Evolutionary conservation across 2,329 filamentous ascomycete species (phyloP), one percentile per base, ranked within the genome.

Genomic region (Neospermospora avenae): DNA sequence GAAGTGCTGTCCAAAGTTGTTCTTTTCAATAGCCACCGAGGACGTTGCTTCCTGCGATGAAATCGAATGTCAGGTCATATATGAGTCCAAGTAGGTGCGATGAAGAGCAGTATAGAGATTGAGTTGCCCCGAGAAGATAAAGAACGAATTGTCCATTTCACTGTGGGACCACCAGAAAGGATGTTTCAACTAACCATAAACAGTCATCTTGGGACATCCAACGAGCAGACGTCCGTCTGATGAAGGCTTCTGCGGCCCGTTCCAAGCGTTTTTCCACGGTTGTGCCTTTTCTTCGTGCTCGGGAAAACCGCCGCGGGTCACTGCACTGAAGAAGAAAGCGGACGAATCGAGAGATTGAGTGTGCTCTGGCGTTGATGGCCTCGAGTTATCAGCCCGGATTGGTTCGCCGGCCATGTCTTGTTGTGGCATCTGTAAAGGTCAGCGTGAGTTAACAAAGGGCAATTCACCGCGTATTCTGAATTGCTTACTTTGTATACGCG

Each of bases 161-260:
- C n/a, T n/a, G n/a, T n/a, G n/a, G n/a, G n/a, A n/a, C n/a, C n/a
- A n/a, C n/a, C n/a, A n/a, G n/a, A n/a, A n/a, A n/a, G n/a, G n/a
- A n/a, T n/a, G n/a, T n/a, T n/a, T n/a, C 31, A 56, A 42, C 56
- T 3, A 34, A 54, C 57, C 57, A 37, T 58, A 58, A 39, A 54
- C 39, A 31, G 20, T 39, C 1, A 44, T 46, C n/a, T 46, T 58
- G 1, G 57, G 57, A 31, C 57, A 58, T 2, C 22, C 57, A 22
- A 58, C 57, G 2, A 46, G 5, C 7, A 58, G 39, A 16, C 39
- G 53, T 52, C 57, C 57, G 31, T 58, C 57, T 4, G 22, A 11
- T 1, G 28, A 44, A 7, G 46, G 48, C 18, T 46, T 10, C 16
- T 46, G 28, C 35, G 45, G 58, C 18, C 44, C 49, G n/a, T 25